These are phyloP conservation scores for California macrophylla DNA, from an alignment of 441 rosid genomes.

Conservation along the genomic window DNA sequence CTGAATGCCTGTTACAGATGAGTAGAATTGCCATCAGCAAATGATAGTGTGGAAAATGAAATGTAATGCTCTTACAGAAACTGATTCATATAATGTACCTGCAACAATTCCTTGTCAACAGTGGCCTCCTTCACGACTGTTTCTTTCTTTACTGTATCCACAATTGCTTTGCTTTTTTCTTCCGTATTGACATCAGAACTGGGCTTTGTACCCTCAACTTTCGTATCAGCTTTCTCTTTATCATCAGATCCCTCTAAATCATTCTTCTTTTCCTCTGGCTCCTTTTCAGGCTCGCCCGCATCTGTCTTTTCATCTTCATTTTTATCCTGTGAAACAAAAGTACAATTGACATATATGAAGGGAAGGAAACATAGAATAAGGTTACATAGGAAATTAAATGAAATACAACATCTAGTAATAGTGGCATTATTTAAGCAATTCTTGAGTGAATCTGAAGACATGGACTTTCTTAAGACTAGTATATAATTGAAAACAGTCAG, in stretches of 20 bases:
- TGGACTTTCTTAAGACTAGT: neutral
- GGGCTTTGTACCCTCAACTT: conserved; percentile 32
- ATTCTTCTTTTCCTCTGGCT: conserved; percentile 26
- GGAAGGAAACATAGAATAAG: neutral
- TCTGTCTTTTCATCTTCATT: conserved; percentile 22
- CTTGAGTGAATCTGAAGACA: neutral
- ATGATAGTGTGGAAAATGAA: neutral
- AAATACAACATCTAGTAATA: neutral
- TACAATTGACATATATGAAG: too few species aligned
- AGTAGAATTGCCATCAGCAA: conserved; percentile 1
- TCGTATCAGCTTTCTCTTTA: conserved; percentile 24
- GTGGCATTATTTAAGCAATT: neutral
- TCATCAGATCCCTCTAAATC: conserved; percentile 25
- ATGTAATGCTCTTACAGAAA: neutral
- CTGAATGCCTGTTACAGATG: conserved; percentile 64
- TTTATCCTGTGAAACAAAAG: conserved; percentile 30
- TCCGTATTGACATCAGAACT: conserved; percentile 24
- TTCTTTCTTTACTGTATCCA: conserved; percentile 35
- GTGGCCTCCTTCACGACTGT: conserved; percentile 26
- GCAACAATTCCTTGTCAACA: conserved; percentile 69
- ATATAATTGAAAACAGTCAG: neutral
- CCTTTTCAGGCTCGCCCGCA: conserved; percentile 30
- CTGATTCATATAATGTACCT: conserved; percentile 32
- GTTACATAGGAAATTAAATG: neutral
- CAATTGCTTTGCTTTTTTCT: conserved; percentile 28